phyloP scores from a whole-genome alignment of 345 rosid genomes.

The Alliaria petiolata region DNA sequence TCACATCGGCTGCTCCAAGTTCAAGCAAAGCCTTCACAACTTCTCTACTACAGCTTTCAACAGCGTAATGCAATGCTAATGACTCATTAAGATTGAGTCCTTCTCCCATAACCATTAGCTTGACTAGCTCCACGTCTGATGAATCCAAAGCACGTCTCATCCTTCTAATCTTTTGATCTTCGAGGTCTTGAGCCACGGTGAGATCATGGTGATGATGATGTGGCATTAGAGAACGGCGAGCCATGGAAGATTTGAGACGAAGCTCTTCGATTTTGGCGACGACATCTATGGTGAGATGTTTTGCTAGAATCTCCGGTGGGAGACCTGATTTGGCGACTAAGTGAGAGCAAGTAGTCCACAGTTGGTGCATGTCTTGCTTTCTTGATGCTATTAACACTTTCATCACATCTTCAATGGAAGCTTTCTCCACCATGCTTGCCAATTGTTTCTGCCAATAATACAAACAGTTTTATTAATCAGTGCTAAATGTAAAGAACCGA shows the following conservation, averaged over 20 bases:
- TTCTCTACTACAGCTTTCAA: conserved; percentile 94
- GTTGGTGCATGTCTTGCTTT: conserved; percentile 95
- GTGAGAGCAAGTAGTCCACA: conserved; percentile 97
- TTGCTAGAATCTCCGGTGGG: conserved; percentile 86
- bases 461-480: not conserved
- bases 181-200: conserved; percentile 64
- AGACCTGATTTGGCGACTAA: conserved; percentile 95
- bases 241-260: conserved; percentile 74
- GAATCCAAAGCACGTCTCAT: conserved; percentile 97
- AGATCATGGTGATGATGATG: conserved; percentile 57
- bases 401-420: conserved; percentile 97
- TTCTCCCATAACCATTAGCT: conserved; percentile 99
- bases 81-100: conserved; percentile 97
- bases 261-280: conserved; percentile 93
- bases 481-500: conserved; percentile 13
- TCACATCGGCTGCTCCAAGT: conserved; percentile 97
- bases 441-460: conserved; percentile 71
- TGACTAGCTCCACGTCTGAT: conserved; percentile 90
- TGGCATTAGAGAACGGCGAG: conserved; percentile 61
- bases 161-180: conserved; percentile 87
- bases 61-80: conserved; percentile 91
- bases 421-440: conserved; percentile 93
- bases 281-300: conserved; percentile 86
- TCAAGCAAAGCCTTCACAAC: conserved; percentile 97
- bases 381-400: conserved; percentile 92